Base-by-base conservation (phyloP, 192 early-diverging fungal genomes). In the Radiomyces spectabilis region DNA sequence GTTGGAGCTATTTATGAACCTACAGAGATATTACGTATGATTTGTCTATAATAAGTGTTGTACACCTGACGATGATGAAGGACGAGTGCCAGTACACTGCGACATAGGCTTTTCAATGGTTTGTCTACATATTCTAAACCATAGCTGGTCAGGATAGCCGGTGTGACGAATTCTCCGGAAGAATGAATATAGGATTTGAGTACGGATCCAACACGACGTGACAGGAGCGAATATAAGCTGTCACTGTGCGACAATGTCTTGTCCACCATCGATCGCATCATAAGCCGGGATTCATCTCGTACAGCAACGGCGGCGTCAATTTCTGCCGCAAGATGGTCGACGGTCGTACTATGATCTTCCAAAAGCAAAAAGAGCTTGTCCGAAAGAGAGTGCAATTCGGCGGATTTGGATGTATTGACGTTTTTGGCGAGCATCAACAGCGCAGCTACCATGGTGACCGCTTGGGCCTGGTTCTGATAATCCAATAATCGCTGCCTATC, bases 341-440 rank as follows among this genome's bases (percentile, higher is more conserved):
- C n/a, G n/a, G n/a, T n/a, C n/a, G n/a, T n/a, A n/a, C n/a, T n/a
- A 9, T 25, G 24, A 15, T 48, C 21, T 13, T 48, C 24, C 0
- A 48, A 22, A 6, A 48, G 24, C 0, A 27, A 15, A 13, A 54
- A 41, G 8, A 41, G 7, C 12, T 27, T 21, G 15, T 48, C 9
- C 10, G 46, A 15, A 48, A 48, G 24, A 15, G 24, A 5, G 4
- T 9, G 15, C 8, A 30, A 13, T 13, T 48, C 24, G 24, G 3
- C 12, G 15, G n/a, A n/a, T n/a, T n/a, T n/a, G n/a, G n/a, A n/a
- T n/a, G 16, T 27, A 31, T 26, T 29, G 55, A 73, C 54, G 51
- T 88, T 91, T 57, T 81, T 83, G 7, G 82, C 68, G 19, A 94
- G 63, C 73, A 87, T 88, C 33, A 85, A 26, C 59, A 94, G 62